Conservation (phyloP, 2,329 filamentous ascomycete species). For the Stachybotrys chlorohalonatus region DNA sequence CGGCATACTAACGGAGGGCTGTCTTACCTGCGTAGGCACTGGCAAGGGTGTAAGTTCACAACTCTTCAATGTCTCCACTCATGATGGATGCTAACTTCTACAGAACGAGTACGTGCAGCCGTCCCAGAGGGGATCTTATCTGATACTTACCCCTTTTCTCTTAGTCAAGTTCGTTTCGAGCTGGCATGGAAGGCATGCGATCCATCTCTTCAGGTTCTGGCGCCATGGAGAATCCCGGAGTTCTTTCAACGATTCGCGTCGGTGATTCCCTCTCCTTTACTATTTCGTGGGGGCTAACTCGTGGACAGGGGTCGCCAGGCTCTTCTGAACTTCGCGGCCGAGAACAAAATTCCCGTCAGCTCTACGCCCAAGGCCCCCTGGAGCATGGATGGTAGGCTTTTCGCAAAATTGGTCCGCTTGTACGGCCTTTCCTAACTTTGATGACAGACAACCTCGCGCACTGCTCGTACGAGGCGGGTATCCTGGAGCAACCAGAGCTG, state of each 20-base stretch:
- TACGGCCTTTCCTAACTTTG: too few species aligned
- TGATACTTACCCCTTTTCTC: too few species aligned
- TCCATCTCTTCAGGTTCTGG: conserved; percentile 59
- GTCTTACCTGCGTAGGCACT: not conserved
- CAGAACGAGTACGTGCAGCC: too few species aligned
- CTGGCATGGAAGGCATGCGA: conserved; percentile 31
- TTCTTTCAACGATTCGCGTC: conserved; percentile 58
- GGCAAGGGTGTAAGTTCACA: not conserved
- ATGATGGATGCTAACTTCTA: too few species aligned
- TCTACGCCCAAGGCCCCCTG: conserved; percentile 66
- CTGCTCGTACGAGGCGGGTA: conserved; percentile 14
- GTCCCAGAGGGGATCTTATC: too few species aligned
- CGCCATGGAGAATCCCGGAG: conserved; percentile 61
- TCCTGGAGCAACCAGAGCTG: conserved; percentile 47
- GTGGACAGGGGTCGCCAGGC: conserved; percentile 50
- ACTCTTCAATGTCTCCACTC: too few species aligned
- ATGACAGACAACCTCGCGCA: not conserved
- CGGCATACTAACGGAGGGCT: not conserved
- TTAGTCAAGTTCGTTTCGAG: conserved; percentile 25
- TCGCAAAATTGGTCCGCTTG: conserved; percentile 5
- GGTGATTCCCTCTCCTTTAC: conserved; percentile 5
- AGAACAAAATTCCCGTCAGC: conserved; percentile 60
- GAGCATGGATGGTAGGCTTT: conserved; percentile 44
- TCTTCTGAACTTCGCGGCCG: conserved; percentile 60
- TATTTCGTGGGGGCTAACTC: conserved; percentile 3